Evolutionary conservation across 2,329 filamentous ascomycete species (phyloP), one percentile per base, ranked within the genome.

Genomic region (Xylariomycetidae sp.): DNA sequence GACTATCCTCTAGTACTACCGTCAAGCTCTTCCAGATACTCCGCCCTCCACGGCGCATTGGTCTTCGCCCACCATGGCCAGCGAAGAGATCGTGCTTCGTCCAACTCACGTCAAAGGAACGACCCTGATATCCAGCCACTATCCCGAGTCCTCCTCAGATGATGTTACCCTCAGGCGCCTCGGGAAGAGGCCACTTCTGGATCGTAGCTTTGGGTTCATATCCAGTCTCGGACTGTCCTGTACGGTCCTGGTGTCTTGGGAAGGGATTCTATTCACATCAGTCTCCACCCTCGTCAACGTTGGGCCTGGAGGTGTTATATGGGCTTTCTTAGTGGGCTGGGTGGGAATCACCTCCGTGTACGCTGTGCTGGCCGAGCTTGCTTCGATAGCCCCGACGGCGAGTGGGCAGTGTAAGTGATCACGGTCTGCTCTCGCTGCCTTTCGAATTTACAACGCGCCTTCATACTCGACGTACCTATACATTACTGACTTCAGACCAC

Each of bases 281-380:
- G 46, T 56, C 4, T 59, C 63, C 23, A 58, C 57, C 6, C 56
- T 68, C 15, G 42, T 55, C n/a, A 73, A 74, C 43, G 72, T 72
- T 6, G 73, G 72, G 11, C 65, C 67, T 2, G 70, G 65, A 3
- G 72, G 72, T 16, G 57, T 74, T 9, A 64, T 77, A 25, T 77
- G 70, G 59, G 62, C 69, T 4, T 74, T 66, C 35, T 38, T 74
- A 3, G 49, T 70, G 20, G 63, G 62, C 10, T 70, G 68, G 63
- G 45, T 64, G 19, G 70, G 69, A 4, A 66, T 61, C 41, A 47
- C 66, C 18, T 61, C 62, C 20, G 59, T 69, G 16, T 69, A 67
- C 34, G 31, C 38, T 5, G 31, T 38, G 8, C 29, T 50, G 31
- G 47, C 37, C 5, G 48, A 49, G 13, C n/a, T 49, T 12, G 42